Conservation (phyloP, 306 rosid species). For the Quercus bicolor region DNA sequence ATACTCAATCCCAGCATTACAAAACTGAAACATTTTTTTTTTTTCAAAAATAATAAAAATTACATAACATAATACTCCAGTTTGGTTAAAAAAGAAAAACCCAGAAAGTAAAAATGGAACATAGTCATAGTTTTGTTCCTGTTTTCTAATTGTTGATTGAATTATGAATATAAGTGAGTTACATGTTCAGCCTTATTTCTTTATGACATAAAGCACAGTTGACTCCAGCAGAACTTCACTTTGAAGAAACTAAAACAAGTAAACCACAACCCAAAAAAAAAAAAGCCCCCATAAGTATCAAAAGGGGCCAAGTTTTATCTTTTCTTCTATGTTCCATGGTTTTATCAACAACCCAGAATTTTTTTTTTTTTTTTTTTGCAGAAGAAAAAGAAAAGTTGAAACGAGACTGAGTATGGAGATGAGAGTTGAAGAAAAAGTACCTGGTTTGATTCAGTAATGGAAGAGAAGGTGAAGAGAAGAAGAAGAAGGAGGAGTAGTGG, state of each 20-base stretch:
- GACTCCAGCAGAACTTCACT: not conserved
- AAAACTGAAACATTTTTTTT: slow-evolving; percentile 44
- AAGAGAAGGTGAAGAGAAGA: slow-evolving; percentile 20
- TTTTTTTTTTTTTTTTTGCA: too few relatives aligned
- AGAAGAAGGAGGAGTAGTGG: not conserved
- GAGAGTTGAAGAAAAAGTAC: slow-evolving; percentile 18
- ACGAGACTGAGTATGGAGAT: not conserved
- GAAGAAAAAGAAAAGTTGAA: not conserved
- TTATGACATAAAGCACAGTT: not conserved
- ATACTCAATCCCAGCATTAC: slow-evolving; percentile 58
- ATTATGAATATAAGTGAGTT: not conserved
- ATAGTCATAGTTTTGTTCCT: not conserved
- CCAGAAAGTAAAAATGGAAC: not conserved
- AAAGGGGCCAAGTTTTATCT: not conserved
- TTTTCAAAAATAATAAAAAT: not conserved
- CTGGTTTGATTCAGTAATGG: slow-evolving; percentile 52
- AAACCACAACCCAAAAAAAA: too few relatives aligned
- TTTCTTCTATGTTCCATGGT: not conserved
- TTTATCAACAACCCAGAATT: slow-evolving; percentile 8
- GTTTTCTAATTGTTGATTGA: not conserved
- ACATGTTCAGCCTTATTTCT: not conserved
- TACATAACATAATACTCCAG: not conserved
- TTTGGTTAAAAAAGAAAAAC: not conserved
- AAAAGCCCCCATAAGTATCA: not conserved
- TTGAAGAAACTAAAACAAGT: not conserved